phyloP scores from a whole-genome alignment of 208 protist genomes.

The Naegleria fowleri region DNA sequence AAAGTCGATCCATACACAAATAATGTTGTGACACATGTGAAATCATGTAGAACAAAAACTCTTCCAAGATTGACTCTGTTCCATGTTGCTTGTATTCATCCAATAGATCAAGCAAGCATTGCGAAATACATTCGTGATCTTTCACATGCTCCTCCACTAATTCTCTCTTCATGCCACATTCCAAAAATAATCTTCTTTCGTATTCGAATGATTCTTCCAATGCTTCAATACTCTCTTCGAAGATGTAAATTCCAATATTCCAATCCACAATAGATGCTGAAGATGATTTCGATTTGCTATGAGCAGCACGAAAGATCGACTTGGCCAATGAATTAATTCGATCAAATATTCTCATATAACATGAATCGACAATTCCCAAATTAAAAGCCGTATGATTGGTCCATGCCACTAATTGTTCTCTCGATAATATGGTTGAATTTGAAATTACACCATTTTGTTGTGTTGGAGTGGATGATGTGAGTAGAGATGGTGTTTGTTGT shows the following conservation, averaged over 20 bases:
- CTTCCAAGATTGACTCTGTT: neutral
- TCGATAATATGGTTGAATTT: neutral
- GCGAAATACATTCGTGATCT: neutral
- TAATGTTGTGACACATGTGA: neutral
- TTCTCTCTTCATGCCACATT: neutral
- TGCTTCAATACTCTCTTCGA: neutral
- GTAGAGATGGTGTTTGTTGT: neutral
- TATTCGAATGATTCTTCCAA: neutral
- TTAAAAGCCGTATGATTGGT: neutral
- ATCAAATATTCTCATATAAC: neutral
- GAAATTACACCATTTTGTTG: neutral
- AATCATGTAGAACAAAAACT: neutral
- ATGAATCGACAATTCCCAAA: neutral
- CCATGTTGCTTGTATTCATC: neutral
- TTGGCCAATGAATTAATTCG: neutral
- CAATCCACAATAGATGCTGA: neutral
- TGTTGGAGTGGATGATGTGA: too few relatives aligned
- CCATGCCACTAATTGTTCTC: neutral
- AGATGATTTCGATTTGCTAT: neutral
- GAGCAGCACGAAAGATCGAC: neutral
- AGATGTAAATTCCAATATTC: neutral
- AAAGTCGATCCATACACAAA: neutral
- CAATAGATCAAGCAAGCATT: neutral
- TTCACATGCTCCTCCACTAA: neutral
- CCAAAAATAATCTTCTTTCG: neutral